A percentile compares a stretch with the other conserved stretches of the same genome.
phyloP scores from a whole-genome alignment of 768 basidiomycete genomes.

The Xerocomus spinulosus region DNA sequence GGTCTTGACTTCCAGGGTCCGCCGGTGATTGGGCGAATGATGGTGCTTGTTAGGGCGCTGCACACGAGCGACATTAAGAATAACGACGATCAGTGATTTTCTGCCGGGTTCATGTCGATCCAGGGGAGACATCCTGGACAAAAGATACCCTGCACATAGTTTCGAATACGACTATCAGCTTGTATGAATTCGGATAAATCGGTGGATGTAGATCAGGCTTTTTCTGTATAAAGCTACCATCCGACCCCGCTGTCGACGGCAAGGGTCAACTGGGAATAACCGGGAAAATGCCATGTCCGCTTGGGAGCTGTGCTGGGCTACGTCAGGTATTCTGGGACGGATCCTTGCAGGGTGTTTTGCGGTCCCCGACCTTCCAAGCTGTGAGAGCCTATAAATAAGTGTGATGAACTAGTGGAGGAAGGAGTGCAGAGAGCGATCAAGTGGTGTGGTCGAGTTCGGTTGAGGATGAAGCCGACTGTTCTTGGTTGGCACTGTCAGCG shows the following conservation, averaged over 20 bases:
- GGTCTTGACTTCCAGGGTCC: conserved; percentile 40
- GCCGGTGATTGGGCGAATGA: conserved; percentile 55
- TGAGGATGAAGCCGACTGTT: background rate
- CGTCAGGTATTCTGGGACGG: background rate
- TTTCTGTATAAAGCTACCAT: background rate
- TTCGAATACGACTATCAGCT: too few relatives aligned
- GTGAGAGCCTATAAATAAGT: background rate
- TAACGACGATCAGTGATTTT: background rate
- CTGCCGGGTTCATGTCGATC: too few relatives aligned
- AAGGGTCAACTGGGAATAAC: background rate
- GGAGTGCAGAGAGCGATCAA: too few relatives aligned
- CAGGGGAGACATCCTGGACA: background rate
- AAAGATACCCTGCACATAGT: too few relatives aligned
- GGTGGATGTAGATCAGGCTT: background rate
- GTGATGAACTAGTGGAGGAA: too few relatives aligned
- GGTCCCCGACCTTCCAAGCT: background rate
- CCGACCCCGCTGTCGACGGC: background rate
- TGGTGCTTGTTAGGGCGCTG: conserved; percentile 42
- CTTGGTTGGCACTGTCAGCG: conserved; percentile 3
- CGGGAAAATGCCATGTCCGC: background rate
- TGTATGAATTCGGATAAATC: background rate
- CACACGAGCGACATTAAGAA: background rate
- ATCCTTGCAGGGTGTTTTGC: background rate
- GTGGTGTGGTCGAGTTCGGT: background rate
- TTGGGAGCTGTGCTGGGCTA: background rate